phyloP scores from a whole-genome alignment of 2,329 filamentous ascomycete species.

The Colletotrichum gloeosporioides region DNA sequence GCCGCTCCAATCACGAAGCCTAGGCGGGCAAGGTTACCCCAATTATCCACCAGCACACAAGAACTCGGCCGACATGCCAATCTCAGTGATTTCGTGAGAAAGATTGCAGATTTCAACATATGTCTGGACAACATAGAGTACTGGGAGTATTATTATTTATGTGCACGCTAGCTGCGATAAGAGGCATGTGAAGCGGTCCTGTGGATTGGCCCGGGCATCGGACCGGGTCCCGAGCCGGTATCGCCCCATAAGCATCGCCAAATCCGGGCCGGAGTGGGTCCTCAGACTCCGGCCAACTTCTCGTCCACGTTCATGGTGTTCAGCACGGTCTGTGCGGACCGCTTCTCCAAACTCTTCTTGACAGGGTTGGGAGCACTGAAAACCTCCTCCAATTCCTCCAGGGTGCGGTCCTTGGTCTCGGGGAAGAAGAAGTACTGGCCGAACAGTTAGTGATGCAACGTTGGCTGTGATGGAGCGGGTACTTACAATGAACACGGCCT shows the following conservation, averaged over 20 bases:
- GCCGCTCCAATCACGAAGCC: conserved; percentile 7
- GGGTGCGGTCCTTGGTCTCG: conserved; percentile 50
- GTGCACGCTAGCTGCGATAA: neutral
- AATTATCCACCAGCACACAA: neutral
- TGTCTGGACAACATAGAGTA: neutral
- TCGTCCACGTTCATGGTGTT: conserved; percentile 17
- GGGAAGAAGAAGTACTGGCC: conserved; percentile 52
- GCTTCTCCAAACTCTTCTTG: conserved; percentile 44
- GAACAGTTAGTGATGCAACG: neutral
- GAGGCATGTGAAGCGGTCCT: neutral
- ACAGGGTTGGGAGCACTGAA: conserved; percentile 51
- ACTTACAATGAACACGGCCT: conserved; percentile 39
- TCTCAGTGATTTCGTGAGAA: neutral
- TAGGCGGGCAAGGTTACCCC: neutral
- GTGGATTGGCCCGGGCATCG: neutral
- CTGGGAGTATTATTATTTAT: neutral
- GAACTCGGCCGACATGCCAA: neutral
- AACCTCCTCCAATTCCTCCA: conserved; percentile 60
- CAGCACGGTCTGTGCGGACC: conserved; percentile 47
- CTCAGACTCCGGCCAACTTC: conserved; percentile 35
- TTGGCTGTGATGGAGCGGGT: neutral
- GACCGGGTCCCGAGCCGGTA: neutral
- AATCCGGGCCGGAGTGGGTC: conserved; percentile 18
- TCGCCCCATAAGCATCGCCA: neutral
- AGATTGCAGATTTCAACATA: neutral